Percentiles rank a stretch among this genome's conserved stretches.
Evolutionary conservation across 208 protist genomes (phyloP).

Genomic region (Crithidia mellificae): DNA sequence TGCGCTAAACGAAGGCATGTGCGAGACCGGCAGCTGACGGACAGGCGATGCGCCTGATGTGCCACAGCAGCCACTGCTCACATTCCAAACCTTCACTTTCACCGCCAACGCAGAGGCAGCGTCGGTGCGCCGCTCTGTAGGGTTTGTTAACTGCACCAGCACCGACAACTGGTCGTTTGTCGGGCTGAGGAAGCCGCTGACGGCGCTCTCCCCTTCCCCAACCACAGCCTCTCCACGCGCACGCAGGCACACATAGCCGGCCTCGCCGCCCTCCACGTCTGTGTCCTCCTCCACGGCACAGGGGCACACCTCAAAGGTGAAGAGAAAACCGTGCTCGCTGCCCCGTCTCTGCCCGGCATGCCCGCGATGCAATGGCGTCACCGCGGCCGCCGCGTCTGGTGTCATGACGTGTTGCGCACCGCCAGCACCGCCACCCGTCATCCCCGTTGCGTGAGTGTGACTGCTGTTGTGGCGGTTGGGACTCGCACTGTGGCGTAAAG

Average conservation of each 20-base stretch:
- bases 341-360: not conserved
- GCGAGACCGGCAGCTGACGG: not conserved
- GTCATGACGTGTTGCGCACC: too few relatives aligned
- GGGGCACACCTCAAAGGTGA: slow-evolving; percentile 26
- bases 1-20: not conserved
- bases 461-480: too few relatives aligned
- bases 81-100: slow-evolving; percentile 33
- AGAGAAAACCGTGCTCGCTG: slow-evolving; percentile 18
- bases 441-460: not conserved
- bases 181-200: slow-evolving; percentile 22
- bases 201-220: slow-evolving; percentile 27
- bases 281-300: not conserved
- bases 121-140: not conserved
- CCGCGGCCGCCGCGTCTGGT: too few relatives aligned
- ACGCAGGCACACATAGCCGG: slow-evolving; percentile 18
- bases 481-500: too few relatives aligned
- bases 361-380: too few relatives aligned
- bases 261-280: not conserved
- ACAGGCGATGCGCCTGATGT: not conserved
- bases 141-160: slow-evolving; percentile 20
- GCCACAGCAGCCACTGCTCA: not conserved
- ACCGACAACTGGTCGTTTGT: slow-evolving; percentile 14
- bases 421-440: too few relatives aligned
- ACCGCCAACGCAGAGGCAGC: not conserved
- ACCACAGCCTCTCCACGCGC: slow-evolving; percentile 19